Evolutionary conservation across 106 monocot species (phyloP).

Genomic region (Hemerocallis citrina): DNA sequence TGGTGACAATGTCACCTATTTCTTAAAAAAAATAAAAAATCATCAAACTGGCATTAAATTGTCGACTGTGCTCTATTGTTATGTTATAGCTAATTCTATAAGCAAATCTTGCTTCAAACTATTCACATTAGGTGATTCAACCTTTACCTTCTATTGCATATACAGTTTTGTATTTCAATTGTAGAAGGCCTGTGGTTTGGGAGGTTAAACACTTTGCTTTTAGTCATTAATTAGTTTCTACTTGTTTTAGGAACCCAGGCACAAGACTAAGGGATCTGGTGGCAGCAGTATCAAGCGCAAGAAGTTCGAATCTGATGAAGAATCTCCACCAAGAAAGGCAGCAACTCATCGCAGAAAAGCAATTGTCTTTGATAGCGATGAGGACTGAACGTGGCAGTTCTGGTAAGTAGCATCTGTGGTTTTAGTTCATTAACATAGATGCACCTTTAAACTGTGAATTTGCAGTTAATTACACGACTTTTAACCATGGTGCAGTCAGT

Average conservation of each 20-base stretch:
- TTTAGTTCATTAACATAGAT: background rate
- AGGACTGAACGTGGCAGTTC: slow-evolving; percentile 27
- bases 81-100: background rate
- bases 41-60: background rate
- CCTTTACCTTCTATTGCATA: background rate
- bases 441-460: background rate
- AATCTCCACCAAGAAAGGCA: slow-evolving; percentile 66
- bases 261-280: slow-evolving; percentile 30
- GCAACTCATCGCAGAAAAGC: slow-evolving; percentile 56
- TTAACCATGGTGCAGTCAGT: no score
- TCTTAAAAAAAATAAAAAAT: no score
- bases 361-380: slow-evolving; percentile 83
- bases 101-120: no score
- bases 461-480: no score
- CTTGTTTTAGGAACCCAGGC: slow-evolving; percentile 37
- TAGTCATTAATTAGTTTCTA: background rate
- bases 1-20: no score
- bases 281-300: slow-evolving; percentile 57
- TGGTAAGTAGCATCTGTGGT: background rate
- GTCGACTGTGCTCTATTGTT: background rate
- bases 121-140: background rate
- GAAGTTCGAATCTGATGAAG: slow-evolving; percentile 68
- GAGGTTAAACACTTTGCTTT: background rate
- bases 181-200: background rate
- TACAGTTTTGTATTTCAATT: background rate